Percentiles rank a stretch among this genome's conserved stretches.
Evolutionary conservation across 768 basidiomycete species (phyloP).

Genomic region (Pleurotus tuber-regium): DNA sequence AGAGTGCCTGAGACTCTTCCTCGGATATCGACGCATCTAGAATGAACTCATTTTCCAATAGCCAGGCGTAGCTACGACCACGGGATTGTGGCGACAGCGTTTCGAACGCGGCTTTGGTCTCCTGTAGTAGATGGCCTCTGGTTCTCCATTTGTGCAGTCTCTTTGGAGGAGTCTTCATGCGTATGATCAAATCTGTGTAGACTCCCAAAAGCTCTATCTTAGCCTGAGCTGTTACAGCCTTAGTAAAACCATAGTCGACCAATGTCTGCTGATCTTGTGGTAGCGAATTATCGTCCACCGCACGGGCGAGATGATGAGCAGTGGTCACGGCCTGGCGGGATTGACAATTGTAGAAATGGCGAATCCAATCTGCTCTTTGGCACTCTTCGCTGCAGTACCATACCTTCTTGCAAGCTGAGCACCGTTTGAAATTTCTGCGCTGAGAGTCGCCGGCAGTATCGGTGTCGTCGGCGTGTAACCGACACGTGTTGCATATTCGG

Average conservation of each 20-base stretch:
- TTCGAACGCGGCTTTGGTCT: background rate
- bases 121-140: background rate
- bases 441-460: too few species aligned
- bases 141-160: background rate
- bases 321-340: slow-evolving; percentile 22
- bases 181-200: background rate
- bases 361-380: slow-evolving; percentile 27
- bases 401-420: slow-evolving; percentile 22
- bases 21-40: background rate
- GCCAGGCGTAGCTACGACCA: background rate
- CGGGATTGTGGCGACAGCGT: background rate
- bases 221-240: background rate
- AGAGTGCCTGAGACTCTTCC: background rate
- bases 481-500: too few species aligned
- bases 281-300: slow-evolving; percentile 20
- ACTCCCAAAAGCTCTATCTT: background rate
- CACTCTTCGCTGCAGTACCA: slow-evolving; percentile 33
- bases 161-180: background rate
- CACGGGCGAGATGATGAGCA: slow-evolving; percentile 29
- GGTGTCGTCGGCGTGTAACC: too few species aligned
- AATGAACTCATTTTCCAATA: background rate
- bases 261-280: slow-evolving; percentile 31
- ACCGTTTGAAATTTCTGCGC: slow-evolving; percentile 11
- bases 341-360: slow-evolving; percentile 34
- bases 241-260: slow-evolving; percentile 23